A percentile compares a stretch with the other conserved stretches of the same genome.
These are phyloP conservation scores for Auricularia auricula-judae DNA, from an alignment of 768 basidiomycete genomes.

Conservation along the genomic window DNA sequence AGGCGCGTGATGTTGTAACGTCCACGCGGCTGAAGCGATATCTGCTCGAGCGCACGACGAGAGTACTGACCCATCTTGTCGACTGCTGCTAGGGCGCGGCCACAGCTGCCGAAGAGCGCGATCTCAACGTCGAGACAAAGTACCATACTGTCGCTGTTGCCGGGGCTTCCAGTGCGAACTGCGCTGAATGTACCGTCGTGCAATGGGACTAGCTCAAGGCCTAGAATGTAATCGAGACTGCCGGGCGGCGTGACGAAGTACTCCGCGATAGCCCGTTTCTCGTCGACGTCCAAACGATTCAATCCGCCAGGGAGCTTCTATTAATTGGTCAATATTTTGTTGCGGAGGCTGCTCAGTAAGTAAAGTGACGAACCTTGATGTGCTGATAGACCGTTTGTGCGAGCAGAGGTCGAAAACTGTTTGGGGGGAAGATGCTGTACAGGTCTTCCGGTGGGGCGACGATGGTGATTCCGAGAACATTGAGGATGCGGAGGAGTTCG, in stretches of 20 bases:
- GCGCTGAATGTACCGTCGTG: no score
- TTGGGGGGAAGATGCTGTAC: background rate
- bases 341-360: no score
- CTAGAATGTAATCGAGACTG: no score
- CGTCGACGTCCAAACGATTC: no score
- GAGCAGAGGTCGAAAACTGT: background rate
- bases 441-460: background rate
- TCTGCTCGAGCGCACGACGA: slow-evolving; percentile 16
- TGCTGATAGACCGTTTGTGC: background rate
- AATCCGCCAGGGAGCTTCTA: no score
- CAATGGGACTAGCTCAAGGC: no score
- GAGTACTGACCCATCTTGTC: slow-evolving; percentile 23
- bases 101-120: background rate
- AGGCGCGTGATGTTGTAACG: slow-evolving; percentile 14
- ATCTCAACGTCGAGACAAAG: background rate
- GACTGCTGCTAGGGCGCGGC: slow-evolving; percentile 12
- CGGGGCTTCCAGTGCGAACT: background rate
- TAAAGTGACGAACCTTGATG: background rate
- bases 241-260: no score
- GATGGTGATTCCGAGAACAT: slow-evolving; percentile 2
- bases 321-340: no score
- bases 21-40: background rate
- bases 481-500: slow-evolving; percentile 20
- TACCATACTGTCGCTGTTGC: background rate
- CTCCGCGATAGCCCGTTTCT: no score